Evolutionary conservation across 495 filamentous ascomycete genomes (phyloP), one percentile per base, ranked within the genome.

Genomic region (Clavariopsis aquatica): DNA sequence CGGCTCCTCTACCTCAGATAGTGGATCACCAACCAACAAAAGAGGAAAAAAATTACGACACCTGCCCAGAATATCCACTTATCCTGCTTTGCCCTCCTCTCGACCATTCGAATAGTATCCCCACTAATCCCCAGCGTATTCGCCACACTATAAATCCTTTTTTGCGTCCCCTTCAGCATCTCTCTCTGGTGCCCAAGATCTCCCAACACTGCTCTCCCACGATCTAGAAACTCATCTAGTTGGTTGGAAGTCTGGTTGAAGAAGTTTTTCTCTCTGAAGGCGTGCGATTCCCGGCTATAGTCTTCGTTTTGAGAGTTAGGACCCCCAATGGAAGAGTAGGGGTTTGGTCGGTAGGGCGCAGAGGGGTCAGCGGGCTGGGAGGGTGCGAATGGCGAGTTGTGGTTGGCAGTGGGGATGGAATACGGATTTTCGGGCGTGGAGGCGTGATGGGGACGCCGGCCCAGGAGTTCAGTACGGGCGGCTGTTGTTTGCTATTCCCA

Each of bases 61-160:
- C 94, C 92, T 15, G 74, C 88, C 85, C 89, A 89, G 75, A 98
- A 98, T 27, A 98, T 95, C 93, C 93, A 98, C 77, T 96, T 97
- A 71, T 98, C 94, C 80, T 97, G 87, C 75, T 84, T 88, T 55
- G 94, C 93, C 64, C 94, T 82, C 71, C 94, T 79, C 76, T 98
- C 93, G 52, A 98, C 82, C 90, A 93, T 96, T 15, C 95, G 84
- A 60, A 98, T 98, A 5, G 94, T 98, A 74, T 98, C 95, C 28
- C 93, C 92, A 74, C 88, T 92, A 36, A 98, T 83, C 8, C 94
- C 94, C 64, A 98, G 77, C 28, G 95, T 98, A 71, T 96, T 98
- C 7, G 90, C 94, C 22, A 96, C 91, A 72, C 85, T 92, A 72
- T 98, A 98, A 49, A 99, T 80, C 73, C 85, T 84, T 72, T 87